phyloP scores from a whole-genome alignment of 192 early-diverging fungal species.

The Entomortierella parvispora region DNA sequence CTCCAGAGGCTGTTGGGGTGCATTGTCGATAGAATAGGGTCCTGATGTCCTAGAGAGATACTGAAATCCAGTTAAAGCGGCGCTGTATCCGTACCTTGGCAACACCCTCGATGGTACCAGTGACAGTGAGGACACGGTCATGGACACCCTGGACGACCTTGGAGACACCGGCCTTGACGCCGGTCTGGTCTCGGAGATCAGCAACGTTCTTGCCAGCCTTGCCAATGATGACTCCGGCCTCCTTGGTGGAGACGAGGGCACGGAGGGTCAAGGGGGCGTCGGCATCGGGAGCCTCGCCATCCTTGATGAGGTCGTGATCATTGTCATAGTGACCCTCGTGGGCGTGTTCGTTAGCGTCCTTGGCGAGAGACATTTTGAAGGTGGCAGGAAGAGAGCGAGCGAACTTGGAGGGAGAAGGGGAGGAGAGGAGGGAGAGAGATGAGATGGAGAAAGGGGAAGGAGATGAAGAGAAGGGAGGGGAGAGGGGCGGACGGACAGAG shows the following conservation, averaged over 20 bases:
- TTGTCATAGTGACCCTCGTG: constrained; percentile 25
- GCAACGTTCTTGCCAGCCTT: constrained; percentile 70
- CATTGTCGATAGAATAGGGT: too few species aligned
- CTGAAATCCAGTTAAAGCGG: too few species aligned
- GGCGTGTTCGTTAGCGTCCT: constrained; percentile 47
- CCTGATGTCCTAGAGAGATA: too few species aligned
- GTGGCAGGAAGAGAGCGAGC: constrained; percentile 10
- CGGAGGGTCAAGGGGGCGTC: constrained; percentile 77
- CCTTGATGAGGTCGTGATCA: constrained; percentile 33
- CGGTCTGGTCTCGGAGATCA: constrained; percentile 82
- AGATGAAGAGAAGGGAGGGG: constrained; percentile 5
- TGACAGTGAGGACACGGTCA: constrained; percentile 83
- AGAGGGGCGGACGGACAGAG: not conserved
- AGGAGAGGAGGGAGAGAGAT: constrained; percentile 8
- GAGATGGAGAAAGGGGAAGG: constrained; percentile 4
- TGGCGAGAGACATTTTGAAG: constrained; percentile 32
- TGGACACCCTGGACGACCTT: constrained; percentile 86
- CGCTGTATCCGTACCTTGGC: too few species aligned
- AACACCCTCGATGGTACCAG: constrained; percentile 72
- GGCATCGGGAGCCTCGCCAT: constrained; percentile 54
- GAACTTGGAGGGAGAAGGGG: constrained; percentile 15
- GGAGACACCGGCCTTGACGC: constrained; percentile 91
- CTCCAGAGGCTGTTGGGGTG: too few species aligned
- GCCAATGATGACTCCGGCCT: constrained; percentile 84
- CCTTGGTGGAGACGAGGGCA: constrained; percentile 92